These are phyloP conservation scores for Trichophyton rubrum DNA, from an alignment of 2,329 filamentous ascomycete genomes.

Conservation along the genomic window DNA sequence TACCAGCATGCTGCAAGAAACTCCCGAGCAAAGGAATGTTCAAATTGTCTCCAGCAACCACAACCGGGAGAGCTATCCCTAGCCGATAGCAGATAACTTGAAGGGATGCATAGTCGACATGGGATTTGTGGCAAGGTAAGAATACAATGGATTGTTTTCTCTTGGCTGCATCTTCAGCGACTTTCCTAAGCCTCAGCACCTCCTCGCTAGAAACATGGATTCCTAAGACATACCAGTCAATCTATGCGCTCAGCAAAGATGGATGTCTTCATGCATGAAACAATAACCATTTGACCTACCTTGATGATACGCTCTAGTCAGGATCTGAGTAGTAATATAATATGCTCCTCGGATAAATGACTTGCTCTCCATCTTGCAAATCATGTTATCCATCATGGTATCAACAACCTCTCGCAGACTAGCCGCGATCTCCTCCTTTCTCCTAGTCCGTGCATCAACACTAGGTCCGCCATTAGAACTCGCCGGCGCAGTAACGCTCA, in stretches of 20 bases:
- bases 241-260: not conserved
- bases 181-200: slow-evolving; percentile 65
- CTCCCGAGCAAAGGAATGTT: slow-evolving; percentile 84
- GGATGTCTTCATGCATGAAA: too few relatives aligned
- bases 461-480: slow-evolving; percentile 18
- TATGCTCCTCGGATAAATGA: slow-evolving; percentile 85
- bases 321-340: slow-evolving; percentile 72
- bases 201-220: slow-evolving; percentile 96
- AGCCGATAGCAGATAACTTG: slow-evolving; percentile 93
- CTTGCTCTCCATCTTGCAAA: slow-evolving; percentile 97
- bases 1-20: slow-evolving; percentile 83
- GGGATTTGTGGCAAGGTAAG: slow-evolving; percentile 82
- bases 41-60: slow-evolving; percentile 90
- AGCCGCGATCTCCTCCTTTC: slow-evolving; percentile 52
- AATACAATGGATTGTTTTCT: slow-evolving; percentile 96
- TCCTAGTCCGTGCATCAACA: slow-evolving; percentile 2
- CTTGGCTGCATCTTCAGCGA: slow-evolving; percentile 68
- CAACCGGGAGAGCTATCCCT: slow-evolving; percentile 74
- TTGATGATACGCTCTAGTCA: slow-evolving; percentile 90
- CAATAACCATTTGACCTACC: slow-evolving; percentile 28
- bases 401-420: slow-evolving; percentile 71
- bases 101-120: slow-evolving; percentile 90
- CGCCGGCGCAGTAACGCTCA: slow-evolving; percentile 33
- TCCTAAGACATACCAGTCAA: slow-evolving; percentile 24
- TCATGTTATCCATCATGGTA: slow-evolving; percentile 85